Evolutionary conservation across 129 eudicot genomes (phyloP).

Genomic region (Calendula officinalis): DNA sequence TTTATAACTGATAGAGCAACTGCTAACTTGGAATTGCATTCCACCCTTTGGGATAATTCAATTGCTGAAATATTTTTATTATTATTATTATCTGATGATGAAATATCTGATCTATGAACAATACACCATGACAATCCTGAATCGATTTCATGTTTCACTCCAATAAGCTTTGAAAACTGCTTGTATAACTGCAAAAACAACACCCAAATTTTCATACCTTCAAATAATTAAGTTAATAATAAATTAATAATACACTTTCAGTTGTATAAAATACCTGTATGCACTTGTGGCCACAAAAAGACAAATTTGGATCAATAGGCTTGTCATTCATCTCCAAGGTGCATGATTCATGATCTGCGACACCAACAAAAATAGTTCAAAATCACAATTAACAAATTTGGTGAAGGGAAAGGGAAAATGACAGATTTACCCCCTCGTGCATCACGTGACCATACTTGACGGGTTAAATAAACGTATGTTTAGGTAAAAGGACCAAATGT

Average conservation of each 20-base stretch:
- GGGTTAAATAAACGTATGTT: too few species aligned
- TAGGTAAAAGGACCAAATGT: too few species aligned
- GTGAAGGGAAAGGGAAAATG: too few species aligned
- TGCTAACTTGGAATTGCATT: conserved; percentile 95
- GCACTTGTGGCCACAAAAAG: conserved; percentile 67
- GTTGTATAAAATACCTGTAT: conserved; percentile 46
- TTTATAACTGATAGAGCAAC: conserved; percentile 84
- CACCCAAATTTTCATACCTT: too few species aligned
- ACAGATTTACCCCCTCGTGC: too few species aligned
- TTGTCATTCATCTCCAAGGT: conserved; percentile 34
- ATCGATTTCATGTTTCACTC: conserved; percentile 78
- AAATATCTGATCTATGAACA: conserved; percentile 58
- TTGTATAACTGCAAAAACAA: conserved; percentile 51
- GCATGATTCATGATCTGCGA: conserved; percentile 73
- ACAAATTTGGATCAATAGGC: conserved; percentile 30
- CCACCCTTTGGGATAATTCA: conserved; percentile 69
- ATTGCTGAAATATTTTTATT: conserved; percentile 37
- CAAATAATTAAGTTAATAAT: background rate
- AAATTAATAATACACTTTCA: too few species aligned
- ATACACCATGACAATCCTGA: conserved; percentile 88
- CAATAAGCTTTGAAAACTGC: conserved; percentile 75
- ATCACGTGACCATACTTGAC: too few species aligned
- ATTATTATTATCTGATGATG: conserved; percentile 3
- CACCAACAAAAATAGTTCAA: background rate
- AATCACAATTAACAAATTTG: background rate